Base-by-base conservation (phyloP, 371 early-diverging fungal genomes). In the Mucor saturninus region DNA sequence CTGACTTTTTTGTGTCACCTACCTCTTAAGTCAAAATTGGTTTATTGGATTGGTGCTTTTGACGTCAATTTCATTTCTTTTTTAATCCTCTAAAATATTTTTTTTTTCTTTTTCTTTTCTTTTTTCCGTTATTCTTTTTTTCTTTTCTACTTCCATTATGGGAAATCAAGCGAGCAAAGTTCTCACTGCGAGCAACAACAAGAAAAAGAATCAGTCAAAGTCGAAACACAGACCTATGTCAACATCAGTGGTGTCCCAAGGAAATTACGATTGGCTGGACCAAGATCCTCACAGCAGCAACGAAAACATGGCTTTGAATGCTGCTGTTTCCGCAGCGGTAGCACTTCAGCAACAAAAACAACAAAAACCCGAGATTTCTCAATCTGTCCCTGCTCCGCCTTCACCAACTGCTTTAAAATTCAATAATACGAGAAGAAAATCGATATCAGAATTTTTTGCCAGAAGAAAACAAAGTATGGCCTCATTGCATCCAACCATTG, bases 401-500 rank as follows among this genome's bases (percentile, higher is more conserved):
- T 30, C 69, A 30, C 32, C 28, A 5, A 28, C 51, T 38, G 6
- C 38, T 8, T 40, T 43, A 21, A 60, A 53, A 10, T 40, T 56
- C 42, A 58, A 32, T 51, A 62, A 53, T 52, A 45, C 69, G 15
- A 54, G 79, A 54, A 72, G 79, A 11, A 75, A 76, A 69, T 81
- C 81, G 9, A 76, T 81, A 14, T 75, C 79, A 2, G 81, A 79
- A 53, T 79, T 76, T 55, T 81, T 81, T 54, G 64, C 75, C 11
- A 68, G 70, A 61, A 64, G 79, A 50, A 76, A 75, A 45, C 65
- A 72, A 26, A 80, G 81, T 55, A 21, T 65, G 42, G 56, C 71
- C 2, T 42, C 60, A 48, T 29, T 58, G 13, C 72, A 64, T 15
- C 63, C 74, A 38, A 48, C 56, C 7, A 61, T 65, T 56, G 68